A percentile compares a stretch with the other conserved stretches of the same genome.
Conservation (phyloP, 140 eudicot species). For the Stevia rebaudiana region DNA sequence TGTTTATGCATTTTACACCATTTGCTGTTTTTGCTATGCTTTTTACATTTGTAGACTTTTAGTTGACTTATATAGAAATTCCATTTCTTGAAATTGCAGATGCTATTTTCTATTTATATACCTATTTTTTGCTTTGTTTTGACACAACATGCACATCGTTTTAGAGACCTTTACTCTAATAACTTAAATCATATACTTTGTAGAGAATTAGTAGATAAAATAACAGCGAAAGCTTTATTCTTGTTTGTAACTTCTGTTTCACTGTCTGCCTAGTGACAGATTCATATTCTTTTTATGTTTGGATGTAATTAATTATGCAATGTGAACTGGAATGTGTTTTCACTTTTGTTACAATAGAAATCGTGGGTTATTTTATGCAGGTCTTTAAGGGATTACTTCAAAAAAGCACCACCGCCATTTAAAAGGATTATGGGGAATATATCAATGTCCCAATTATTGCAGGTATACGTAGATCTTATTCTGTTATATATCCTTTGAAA, state of each 20-base stretch:
- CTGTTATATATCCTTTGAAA: neutral
- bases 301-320: neutral
- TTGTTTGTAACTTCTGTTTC: neutral
- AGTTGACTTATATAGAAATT: neutral
- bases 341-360: constrained; percentile 4
- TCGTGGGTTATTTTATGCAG: constrained; percentile 36
- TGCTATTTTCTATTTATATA: neutral
- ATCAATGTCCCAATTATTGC: constrained; percentile 22
- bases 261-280: neutral
- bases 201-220: neutral
- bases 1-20: neutral
- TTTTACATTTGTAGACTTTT: neutral
- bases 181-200: neutral
- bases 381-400: constrained; percentile 52
- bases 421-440: constrained; percentile 35
- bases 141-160: neutral
- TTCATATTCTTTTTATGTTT: neutral
- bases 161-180: neutral
- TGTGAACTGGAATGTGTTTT: neutral
- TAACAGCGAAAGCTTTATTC: neutral
- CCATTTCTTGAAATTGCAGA: neutral
- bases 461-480: constrained; percentile 35
- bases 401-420: constrained; percentile 72
- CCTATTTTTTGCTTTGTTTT: neutral
- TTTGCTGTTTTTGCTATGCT: neutral